These are phyloP conservation scores for Mesembryanthemum crystallinum DNA, from an alignment of 148 eudicot species.

Conservation along the genomic window DNA sequence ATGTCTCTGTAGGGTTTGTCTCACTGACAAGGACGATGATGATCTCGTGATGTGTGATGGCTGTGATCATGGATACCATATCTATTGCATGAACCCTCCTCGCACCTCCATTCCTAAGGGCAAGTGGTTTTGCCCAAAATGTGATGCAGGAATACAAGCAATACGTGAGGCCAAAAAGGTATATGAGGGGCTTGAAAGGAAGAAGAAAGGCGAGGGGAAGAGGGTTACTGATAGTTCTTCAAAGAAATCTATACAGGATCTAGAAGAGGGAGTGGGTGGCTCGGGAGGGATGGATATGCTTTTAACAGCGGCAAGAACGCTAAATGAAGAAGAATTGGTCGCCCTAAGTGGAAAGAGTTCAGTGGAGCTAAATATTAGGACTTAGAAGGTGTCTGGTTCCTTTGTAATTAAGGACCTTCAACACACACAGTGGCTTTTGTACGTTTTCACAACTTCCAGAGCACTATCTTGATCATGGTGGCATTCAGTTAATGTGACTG, in stretches of 20 bases:
- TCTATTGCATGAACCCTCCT: conserved; percentile 85
- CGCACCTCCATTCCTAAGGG: conserved; percentile 54
- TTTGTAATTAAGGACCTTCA: conserved; percentile 9
- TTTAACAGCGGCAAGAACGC: conserved; percentile 66
- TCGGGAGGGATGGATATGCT: conserved; percentile 87
- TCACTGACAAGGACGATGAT: conserved; percentile 69
- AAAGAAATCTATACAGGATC: conserved; percentile 20
- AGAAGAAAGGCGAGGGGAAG: conserved; percentile 29
- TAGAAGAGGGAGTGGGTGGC: conserved; percentile 30
- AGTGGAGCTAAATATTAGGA: neutral
- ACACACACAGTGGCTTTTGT: neutral
- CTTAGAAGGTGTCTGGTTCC: neutral
- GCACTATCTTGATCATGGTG: conserved; percentile 1
- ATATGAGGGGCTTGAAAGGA: conserved; percentile 38
- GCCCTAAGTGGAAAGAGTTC: conserved; percentile 25
- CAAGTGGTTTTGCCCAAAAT: conserved; percentile 81
- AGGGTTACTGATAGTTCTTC: conserved; percentile 13
- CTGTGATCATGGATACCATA: conserved; percentile 89
- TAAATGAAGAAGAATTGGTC: conserved; percentile 50
- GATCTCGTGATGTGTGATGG: conserved; percentile 82
- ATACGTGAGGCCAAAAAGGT: conserved; percentile 50
- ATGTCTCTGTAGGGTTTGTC: conserved; percentile 85
- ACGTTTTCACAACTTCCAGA: neutral
- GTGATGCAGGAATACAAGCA: conserved; percentile 53
- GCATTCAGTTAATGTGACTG: conserved; percentile 9